phyloP scores from a whole-genome alignment of 345 rosid genomes.

The Citrus sp. region DNA sequence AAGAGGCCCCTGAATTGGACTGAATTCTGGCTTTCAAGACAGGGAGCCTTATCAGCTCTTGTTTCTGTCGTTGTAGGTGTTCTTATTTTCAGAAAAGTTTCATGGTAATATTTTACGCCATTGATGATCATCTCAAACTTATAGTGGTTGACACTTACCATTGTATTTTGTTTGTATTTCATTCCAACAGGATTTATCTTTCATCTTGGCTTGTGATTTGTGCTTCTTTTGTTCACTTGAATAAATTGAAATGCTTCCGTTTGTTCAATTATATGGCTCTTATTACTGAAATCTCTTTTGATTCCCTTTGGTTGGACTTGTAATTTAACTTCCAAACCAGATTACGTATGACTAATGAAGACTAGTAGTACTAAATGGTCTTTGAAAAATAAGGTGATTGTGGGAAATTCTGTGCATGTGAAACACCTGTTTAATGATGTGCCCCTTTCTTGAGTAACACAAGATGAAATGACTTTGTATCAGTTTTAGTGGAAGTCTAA shows the following conservation, averaged over 20 bases:
- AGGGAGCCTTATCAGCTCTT: constrained; percentile 57
- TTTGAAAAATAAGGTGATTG: background rate
- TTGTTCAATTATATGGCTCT: background rate
- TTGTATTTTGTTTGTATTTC: constrained; percentile 6
- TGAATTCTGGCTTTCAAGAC: constrained; percentile 82
- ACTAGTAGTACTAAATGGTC: too few species aligned
- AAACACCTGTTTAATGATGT: background rate
- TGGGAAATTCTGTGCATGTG: background rate
- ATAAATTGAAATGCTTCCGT: background rate
- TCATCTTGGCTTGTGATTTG: background rate
- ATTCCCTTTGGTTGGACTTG: background rate
- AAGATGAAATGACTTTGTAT: background rate
- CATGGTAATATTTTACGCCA: background rate
- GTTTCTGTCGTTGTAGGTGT: constrained; percentile 44
- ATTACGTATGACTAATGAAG: background rate
- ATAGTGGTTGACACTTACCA: background rate
- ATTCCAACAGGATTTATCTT: constrained; percentile 1
- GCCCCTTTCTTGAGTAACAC: background rate
- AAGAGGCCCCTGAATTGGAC: constrained; percentile 71
- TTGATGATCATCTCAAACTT: background rate
- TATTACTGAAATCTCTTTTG: background rate
- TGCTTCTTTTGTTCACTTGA: background rate
- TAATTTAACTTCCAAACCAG: background rate
- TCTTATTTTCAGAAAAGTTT: constrained; percentile 40
- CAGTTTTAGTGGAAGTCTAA: background rate